Base-by-base conservation (phyloP, 1,284 basidiomycete genomes). In the Kalmanozyma brasiliensis region DNA sequence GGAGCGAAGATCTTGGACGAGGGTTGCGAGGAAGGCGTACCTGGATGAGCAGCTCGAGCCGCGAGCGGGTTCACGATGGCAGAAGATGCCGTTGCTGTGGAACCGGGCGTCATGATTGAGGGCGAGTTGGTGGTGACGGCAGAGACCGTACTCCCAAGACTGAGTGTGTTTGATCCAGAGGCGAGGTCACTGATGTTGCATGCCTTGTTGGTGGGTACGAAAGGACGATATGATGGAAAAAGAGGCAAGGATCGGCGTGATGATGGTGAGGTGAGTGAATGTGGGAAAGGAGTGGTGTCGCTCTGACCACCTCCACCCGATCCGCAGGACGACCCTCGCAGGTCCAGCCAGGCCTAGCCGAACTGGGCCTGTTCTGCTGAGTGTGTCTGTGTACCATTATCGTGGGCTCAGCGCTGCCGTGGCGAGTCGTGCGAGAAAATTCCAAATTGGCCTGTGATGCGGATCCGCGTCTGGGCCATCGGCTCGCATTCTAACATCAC, bases 261-360 rank as follows among this genome's bases (percentile, higher is more conserved):
- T 52, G 40, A 43, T 22, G 14, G 16, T 17, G 11, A 24, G 22
- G 16, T 19, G 41, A 45, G 34, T 45, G 33, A 38, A 32, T 16
- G n/a, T 22, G 33, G 43, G 24, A n/a, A 10, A n/a, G 16, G 29
- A 29, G 22, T 41, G 48, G 17, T 19, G 20, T 26, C 24, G 26
- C 26, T 11, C 6, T 7, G 20, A 35, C 40, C 35, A 17, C 52
- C 52, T 55, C 52, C 52, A 55, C 52, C 44, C 52, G 44, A 55
- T 55, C n/a, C n/a, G n/a, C n/a, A n/a, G n/a, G 29, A 43, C 26
- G n/a, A 43, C 17, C 32, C 22, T 23, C 16, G 29, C 38, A n/a
- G n/a, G n/a, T n/a, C n/a, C n/a, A n/a, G n/a, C n/a, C n/a, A 29
- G 26, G 26, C 26, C 7, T 37, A 29, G 5, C 29, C 33, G 49